Conservation (phyloP, 371 early-diverging fungal genomes). For the Batkoa obscura region DNA sequence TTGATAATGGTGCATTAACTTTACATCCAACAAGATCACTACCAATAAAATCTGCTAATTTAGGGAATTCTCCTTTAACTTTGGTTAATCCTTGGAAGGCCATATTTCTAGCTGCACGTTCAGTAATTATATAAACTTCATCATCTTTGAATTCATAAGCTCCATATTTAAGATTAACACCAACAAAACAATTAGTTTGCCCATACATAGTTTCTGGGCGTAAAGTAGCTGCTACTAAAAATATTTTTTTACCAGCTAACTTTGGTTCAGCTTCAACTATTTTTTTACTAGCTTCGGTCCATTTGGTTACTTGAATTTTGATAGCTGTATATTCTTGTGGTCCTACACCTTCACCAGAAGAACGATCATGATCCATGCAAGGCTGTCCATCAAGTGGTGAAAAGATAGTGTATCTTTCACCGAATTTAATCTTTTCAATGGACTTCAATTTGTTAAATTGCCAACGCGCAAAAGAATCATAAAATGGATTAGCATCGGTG, state of each 20-base stretch:
- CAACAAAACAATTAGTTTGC: conserved; percentile 95
- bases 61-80: conserved; percentile 35
- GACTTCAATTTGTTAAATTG: conserved; percentile 90
- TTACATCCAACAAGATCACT: conserved; percentile 69
- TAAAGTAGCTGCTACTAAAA: conserved; percentile 90
- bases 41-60: conserved; percentile 65
- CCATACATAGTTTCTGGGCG: conserved; percentile 99
- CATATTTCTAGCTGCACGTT: conserved; percentile 93
- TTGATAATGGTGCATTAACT: conserved; percentile 72
- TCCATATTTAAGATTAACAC: conserved; percentile 78
- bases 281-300: conserved; percentile 27
- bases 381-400: conserved; percentile 95
- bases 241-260: conserved; percentile 56
- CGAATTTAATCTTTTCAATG: conserved; percentile 83
- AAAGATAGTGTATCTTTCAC: conserved; percentile 97
- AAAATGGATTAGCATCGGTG: conserved; percentile 98
- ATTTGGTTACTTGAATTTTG: conserved; percentile 64
- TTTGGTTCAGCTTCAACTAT: conserved; percentile 25
- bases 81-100: conserved; percentile 71
- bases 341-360: conserved; percentile 92
- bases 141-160: conserved; percentile 61
- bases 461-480: conserved; percentile 98
- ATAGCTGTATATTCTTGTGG: conserved; percentile 93
- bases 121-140: conserved; percentile 62
- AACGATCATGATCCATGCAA: conserved; percentile 99